phyloP scores from a whole-genome alignment of 2,329 filamentous ascomycete species.

The Pestalotiopsis sp. region DNA sequence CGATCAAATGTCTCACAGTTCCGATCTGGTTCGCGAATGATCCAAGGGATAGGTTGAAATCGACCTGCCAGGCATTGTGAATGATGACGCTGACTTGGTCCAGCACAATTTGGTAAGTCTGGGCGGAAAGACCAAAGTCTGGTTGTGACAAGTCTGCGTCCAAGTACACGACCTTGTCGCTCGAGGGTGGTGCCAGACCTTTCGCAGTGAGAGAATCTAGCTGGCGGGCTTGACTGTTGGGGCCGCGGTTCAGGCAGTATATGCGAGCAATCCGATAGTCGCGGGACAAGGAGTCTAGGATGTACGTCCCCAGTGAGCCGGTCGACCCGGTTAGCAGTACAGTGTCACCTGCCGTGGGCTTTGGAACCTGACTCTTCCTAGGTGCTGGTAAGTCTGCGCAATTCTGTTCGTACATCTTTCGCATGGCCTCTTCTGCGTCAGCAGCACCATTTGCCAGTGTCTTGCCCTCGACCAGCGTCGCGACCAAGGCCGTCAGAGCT shows the following conservation, averaged over 20 bases:
- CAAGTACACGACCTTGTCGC: neutral
- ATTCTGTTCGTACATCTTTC: constrained; percentile 17
- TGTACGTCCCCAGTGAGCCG: constrained; percentile 24
- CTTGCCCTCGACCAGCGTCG: neutral
- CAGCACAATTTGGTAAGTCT: neutral
- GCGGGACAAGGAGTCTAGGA: constrained; percentile 20
- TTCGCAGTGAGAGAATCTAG: too few species aligned
- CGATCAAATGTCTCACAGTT: constrained; percentile 23
- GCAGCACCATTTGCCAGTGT: constrained; percentile 5
- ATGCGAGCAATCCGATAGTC: constrained; percentile 16
- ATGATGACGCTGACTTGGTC: constrained; percentile 16
- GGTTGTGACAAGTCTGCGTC: neutral
- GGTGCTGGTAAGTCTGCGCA: constrained; percentile 16
- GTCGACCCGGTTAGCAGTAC: constrained; percentile 26
- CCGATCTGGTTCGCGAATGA: constrained; percentile 24
- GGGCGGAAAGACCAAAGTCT: neutral
- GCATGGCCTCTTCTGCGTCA: constrained; percentile 11
- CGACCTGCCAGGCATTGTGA: constrained; percentile 27
- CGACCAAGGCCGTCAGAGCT: constrained; percentile 17
- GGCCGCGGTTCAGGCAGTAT: constrained; percentile 20
- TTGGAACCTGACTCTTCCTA: constrained; percentile 4
- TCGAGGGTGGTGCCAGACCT: neutral
- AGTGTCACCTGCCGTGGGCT: neutral
- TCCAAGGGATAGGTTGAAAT: constrained; percentile 24
- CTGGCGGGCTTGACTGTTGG: neutral